Base-by-base conservation (phyloP, 2,329 filamentous ascomycete genomes). In the Hypoxylon sp. region DNA sequence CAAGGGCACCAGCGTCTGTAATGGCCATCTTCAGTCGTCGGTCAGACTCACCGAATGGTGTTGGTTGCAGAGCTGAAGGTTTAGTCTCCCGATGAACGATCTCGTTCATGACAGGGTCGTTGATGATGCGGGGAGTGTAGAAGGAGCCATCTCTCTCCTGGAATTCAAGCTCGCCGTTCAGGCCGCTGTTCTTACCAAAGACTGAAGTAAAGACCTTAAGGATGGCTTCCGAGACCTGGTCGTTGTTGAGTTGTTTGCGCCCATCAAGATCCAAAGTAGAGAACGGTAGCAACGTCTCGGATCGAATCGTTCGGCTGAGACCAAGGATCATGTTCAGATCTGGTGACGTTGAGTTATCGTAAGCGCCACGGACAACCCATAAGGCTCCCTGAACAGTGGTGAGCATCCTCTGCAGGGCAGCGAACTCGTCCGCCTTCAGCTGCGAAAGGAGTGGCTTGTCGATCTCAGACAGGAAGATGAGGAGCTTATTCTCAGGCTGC, bases 391-490 rank as follows among this genome's bases (percentile, higher is more conserved):
- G 57, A 1, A 76, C 72, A 0, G 70, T 68, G 3, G 71, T 75
- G n/a, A 77, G 65, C 19, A 71, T 70, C 55, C 70, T 74, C 53
- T 76, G 75, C 7, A 77, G 67, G 1, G 74, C 73, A 0, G 74
- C 66, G 48, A 85, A 85, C 16, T 79, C 76, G 14, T 73, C 62
- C 1, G 71, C 68, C 3, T 76, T 78, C 23, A 85, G 75, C 7
- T 74, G 76, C 1, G 81, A 76, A 1, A 85, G 77, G 9, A 84
- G 70, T 0, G 82, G 79, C 25, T 74, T 74, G 50, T 85, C 78
- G 5, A 85, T 75, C 67, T 85, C 83, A 3, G 77, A 74, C 9
- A 85, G 68, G 64, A 81, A 79, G 47, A 85, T 78, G 63, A 78
- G 79, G 3, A 79, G 72, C 66, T 80, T 81, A 21, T 78, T 76